Base-by-base conservation (phyloP, 2,329 filamentous ascomycete species). In the Myotisia sp. region DNA sequence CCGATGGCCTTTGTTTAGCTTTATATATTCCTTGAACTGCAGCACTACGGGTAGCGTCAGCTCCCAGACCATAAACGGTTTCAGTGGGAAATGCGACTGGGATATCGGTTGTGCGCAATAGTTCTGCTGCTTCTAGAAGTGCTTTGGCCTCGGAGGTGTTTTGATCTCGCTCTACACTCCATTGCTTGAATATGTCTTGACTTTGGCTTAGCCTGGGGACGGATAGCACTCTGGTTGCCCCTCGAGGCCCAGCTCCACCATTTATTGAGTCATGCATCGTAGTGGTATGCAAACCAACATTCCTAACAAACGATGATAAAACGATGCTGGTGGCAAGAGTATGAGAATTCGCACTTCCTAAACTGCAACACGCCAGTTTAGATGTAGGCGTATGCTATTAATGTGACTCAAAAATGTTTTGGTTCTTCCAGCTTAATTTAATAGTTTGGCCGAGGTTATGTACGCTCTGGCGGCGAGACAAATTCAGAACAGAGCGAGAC, bases 81-180 rank as follows among this genome's bases (percentile, higher is more conserved):
- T 98, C 90, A 0, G 90, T 98, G 1, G 90, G 90, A 53, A 98
- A 98, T 1, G 83, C 90, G 30, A 98, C 84, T 3, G 90, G 90
- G 3, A 70, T 69, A 51, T 82, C 69, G 33, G 69, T 75, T 12
- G 65, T 65, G 33, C 65, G 70, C 22, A 93, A 63, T 43, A 76
- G 67, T 8, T 66, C 52, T 2, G 81, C 83, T 1, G 83, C 83
- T 36, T 74, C 62, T 38, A 63, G 59, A 23, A 92, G 65, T 37
- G 65, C 59, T 22, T 62, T 55, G 3, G 62, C 59, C 44, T 71
- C 68, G 2, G 52, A 41, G 3, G 60, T 65, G 8, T 51, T 44
- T 18, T 44, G 45, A n/a, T 43, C 42, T 33, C 48, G 45, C 40
- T 60, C 58, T 10, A 42, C 48, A 6, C 47, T 47, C 59, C 59